Percentiles rank a stretch among this genome's conserved stretches.
Evolutionary conservation across 108 stramenopile species (phyloP).

Genomic region (Mediolabrus comicus): DNA sequence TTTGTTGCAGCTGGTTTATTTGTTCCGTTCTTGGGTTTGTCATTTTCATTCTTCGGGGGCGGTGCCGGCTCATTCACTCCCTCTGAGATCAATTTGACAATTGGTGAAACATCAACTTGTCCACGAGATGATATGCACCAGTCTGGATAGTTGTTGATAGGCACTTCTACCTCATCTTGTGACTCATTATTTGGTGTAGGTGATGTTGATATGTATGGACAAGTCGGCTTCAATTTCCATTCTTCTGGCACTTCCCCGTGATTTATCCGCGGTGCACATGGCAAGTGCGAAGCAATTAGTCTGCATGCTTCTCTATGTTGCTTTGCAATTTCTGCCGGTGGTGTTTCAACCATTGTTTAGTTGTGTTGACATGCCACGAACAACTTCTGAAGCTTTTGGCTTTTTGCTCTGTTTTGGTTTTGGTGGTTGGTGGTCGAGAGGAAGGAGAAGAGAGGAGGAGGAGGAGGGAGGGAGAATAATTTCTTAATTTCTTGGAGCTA

Average conservation of each 20-base stretch:
- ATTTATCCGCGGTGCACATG: constrained; percentile 47
- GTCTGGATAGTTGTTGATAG: constrained; percentile 17
- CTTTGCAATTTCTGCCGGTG: constrained; percentile 72
- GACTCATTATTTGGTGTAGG: constrained; percentile 7
- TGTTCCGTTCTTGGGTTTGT: constrained; percentile 14
- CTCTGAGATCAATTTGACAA: constrained; percentile 65
- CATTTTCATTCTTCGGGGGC: constrained; percentile 13
- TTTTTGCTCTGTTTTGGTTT: no score
- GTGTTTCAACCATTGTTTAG: constrained; percentile 69
- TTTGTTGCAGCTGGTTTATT: constrained; percentile 4
- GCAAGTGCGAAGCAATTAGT: constrained; percentile 46
- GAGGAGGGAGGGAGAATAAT: no score
- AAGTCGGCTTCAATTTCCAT: constrained; percentile 60
- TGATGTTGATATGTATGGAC: constrained; percentile 13
- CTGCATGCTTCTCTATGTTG: constrained; percentile 65
- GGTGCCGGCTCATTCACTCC: constrained; percentile 58
- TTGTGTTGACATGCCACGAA: no score
- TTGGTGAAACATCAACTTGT: constrained; percentile 55
- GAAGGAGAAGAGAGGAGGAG: no score
- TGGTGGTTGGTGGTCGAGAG: no score
- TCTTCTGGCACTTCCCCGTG: constrained; percentile 65
- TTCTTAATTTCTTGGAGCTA: no score
- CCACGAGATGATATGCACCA: constrained; percentile 72
- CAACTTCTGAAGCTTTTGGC: no score
- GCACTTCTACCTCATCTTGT: constrained; percentile 2